Conservation (phyloP, 2,329 filamentous ascomycete genomes). For the Fusarium sororula region DNA sequence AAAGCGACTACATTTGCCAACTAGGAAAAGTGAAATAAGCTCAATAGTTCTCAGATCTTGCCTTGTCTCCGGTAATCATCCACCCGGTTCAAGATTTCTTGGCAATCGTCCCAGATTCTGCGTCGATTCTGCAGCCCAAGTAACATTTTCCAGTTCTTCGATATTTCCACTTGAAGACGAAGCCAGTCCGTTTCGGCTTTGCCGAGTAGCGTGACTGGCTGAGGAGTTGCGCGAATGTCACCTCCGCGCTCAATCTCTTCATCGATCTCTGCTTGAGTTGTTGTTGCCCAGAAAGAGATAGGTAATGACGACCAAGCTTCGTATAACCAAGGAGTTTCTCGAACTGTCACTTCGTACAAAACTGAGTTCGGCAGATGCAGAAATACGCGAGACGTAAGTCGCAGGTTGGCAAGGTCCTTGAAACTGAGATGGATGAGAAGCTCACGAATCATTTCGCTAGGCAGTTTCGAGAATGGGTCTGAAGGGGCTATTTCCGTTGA, state of each 20-base stretch:
- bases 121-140: background rate
- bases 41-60: background rate
- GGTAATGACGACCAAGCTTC: conserved; percentile 27
- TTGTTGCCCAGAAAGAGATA: conserved; percentile 31
- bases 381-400: conserved; percentile 21
- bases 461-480: conserved; percentile 13
- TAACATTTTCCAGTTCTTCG: background rate
- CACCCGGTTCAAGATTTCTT: conserved; percentile 7
- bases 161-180: background rate
- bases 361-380: conserved; percentile 8
- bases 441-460: conserved; percentile 16
- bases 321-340: conserved; percentile 26
- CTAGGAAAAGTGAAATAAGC: fast-evolving
- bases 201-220: background rate
- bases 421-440: conserved; percentile 13
- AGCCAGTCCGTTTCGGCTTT: background rate
- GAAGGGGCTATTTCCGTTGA: fast-evolving
- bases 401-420: conserved; percentile 20
- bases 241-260: background rate
- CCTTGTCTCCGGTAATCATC: background rate
- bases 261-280: background rate
- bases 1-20: background rate
- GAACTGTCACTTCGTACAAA: conserved; percentile 4
- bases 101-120: background rate
- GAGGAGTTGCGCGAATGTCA: background rate